phyloP scores from a whole-genome alignment of 805 yeast species.

The Ogataea nonfermentans region DNA sequence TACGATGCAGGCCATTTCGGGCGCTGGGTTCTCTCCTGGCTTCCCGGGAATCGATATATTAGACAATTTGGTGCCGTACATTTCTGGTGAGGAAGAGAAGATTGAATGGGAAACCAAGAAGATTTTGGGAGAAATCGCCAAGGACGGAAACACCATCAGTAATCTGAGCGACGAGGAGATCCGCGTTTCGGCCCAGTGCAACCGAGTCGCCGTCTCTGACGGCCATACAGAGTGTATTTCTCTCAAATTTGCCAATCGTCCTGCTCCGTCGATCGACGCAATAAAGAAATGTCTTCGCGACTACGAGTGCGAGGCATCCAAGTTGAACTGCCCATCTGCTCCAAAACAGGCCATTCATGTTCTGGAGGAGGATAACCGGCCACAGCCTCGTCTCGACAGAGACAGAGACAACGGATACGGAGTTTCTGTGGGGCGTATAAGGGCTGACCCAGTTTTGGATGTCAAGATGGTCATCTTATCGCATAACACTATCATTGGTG shows the following conservation, averaged over 20 bases:
- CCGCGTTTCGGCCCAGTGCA: conserved; percentile 93
- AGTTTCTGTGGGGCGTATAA: conserved; percentile 90
- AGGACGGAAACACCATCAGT: conserved; percentile 52
- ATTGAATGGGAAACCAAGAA: conserved; percentile 98
- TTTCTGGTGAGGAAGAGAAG: conserved; percentile 96
- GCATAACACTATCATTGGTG: conserved; percentile 96
- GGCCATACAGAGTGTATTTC: conserved; percentile 97
- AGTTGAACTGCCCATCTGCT: conserved; percentile 83
- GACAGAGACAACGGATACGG: conserved; percentile 93
- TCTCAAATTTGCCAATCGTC: conserved; percentile 73
- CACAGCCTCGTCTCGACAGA: conserved; percentile 97
- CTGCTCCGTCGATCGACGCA: conserved; percentile 82
- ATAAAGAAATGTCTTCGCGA: conserved; percentile 67
- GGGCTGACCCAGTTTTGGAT: conserved; percentile 92
- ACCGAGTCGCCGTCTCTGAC: conserved; percentile 94
- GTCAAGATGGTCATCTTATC: conserved; percentile 96
- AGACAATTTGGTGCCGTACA: conserved; percentile 93
- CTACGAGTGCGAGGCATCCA: conserved; percentile 80
- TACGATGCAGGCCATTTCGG: conserved; percentile 95
- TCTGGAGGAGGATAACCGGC: conserved; percentile 87
- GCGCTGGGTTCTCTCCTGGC: conserved; percentile 98
- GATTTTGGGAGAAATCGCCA: conserved; percentile 70
- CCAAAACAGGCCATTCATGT: conserved; percentile 92
- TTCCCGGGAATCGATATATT: conserved; percentile 92
- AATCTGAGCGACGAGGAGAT: conserved; percentile 65